Evolutionary conservation across 805 yeast species (phyloP), one percentile per base, ranked within the genome.

Genomic region (Sugiyamaella smithiae): DNA sequence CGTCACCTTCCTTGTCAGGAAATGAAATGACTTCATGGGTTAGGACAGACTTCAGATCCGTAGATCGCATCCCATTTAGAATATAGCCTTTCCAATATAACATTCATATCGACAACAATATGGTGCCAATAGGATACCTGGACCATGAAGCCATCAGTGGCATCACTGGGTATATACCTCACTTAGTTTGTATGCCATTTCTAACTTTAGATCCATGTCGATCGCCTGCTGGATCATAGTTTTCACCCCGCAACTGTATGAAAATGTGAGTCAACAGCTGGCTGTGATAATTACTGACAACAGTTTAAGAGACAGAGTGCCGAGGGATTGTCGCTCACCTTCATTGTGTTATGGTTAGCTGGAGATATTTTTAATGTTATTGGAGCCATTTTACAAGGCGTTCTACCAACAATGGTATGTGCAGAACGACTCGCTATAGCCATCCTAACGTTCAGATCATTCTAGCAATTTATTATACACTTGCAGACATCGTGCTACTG

Each of bases 221-320:
- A 79, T 91, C 41, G 96, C 97, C 12, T 93, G 97, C 66, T 91
- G 99, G 99, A 84, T 93, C 51, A 90, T 93, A 43, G 99, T 91
- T 14, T 91, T 93, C 73, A 95, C 96, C 32, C 98, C 98, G 8
- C 98, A 91, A 64, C 85, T 93, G 40, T 90, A 88, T 66, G 97
- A 93, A 63, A 91, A 90, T 65, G 70, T 66, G 56, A 32, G 69
- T n/a, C n/a, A n/a, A n/a, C n/a, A n/a, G n/a, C n/a, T n/a, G n/a
- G n/a, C n/a, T n/a, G n/a, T n/a, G n/a, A n/a, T n/a, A n/a, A 8
- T 17, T 7, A 36, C 33, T 31, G 28, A 48, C 28, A 31, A 5
- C 35, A 66, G 69, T 89, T 87, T 62, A 75, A 76, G 52, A 72
- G 98, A 61, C 83, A 87, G 65, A 81, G 89, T 29, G 82, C 96